These are phyloP conservation scores for Erigeron philadelphicus DNA, from an alignment of 140 eudicot species.

Conservation along the genomic window DNA sequence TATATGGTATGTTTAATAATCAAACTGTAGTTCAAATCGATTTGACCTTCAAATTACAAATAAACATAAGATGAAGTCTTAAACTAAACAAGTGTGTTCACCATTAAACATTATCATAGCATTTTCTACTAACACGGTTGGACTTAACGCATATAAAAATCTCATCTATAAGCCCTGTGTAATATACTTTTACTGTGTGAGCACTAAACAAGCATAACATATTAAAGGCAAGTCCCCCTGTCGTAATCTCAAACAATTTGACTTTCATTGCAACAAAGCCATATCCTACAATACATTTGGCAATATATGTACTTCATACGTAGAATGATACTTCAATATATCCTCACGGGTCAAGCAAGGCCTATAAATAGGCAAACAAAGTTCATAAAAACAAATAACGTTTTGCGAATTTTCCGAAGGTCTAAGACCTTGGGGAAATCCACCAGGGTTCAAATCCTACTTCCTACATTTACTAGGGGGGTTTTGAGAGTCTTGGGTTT, in stretches of 20 bases:
- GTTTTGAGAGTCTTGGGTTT: too few species aligned
- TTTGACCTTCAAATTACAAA: conserved; percentile 9
- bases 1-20: not conserved
- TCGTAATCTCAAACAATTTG: not conserved
- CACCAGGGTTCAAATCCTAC: too few species aligned
- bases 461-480: not conserved
- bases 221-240: not conserved
- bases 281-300: not conserved
- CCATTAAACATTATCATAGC: conserved; percentile 14
- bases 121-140: conserved; percentile 7
- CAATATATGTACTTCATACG: not conserved
- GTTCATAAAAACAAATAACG: too few species aligned
- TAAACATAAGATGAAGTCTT: not conserved
- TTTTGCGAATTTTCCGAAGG: too few species aligned
- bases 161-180: conserved; percentile 1
- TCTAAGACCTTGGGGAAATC: too few species aligned
- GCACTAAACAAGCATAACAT: conserved; percentile 4
- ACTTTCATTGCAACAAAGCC: not conserved
- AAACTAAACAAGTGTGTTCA: not conserved
- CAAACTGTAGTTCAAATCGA: conserved; percentile 2
- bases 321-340: not conserved
- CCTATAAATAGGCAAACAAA: not conserved
- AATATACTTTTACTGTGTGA: not conserved
- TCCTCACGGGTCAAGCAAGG: not conserved
- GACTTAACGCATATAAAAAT: not conserved